Evolutionary conservation across 2,329 filamentous ascomycete species (phyloP), one percentile per base, ranked within the genome.

Genomic region (Fusarium cicatricum): DNA sequence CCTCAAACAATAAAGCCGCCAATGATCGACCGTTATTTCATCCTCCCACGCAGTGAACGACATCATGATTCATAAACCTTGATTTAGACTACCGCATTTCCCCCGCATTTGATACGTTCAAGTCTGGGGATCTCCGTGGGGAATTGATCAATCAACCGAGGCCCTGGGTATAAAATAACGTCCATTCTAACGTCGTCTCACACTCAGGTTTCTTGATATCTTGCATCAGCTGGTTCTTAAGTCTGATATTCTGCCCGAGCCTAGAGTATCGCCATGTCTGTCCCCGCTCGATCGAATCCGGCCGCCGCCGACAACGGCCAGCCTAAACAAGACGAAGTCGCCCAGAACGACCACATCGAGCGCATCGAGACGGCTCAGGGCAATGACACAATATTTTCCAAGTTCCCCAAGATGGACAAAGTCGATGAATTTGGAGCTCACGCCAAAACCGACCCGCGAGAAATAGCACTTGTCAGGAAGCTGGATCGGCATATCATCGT

Each of bases 361-460:
- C 38, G 58, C 10, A 37, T 48, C 21, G 60, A 64, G 14, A 62
- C 60, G 0, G 34, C 32, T 4, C 44, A 51, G 1, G 37, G 28
- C 6, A 41, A 64, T 49, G 60, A 64, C 19, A 39, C 43, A 3
- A 5, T 48, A 0, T 58, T 58, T 5, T 40, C 60, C 16, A 64
- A 64, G 21, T 64, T 58, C n/a, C 61, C 61, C 3, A 52, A 36
- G 23, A 64, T 58, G 49, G 43, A 65, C 2, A 65, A 65, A 8
- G 62, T 65, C 2, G 62, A 65, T 9, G 51, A 65, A 7, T 65
- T 65, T 36, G 62, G 62, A 3, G 62, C 62, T 1, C 62, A 65
- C 32, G 50, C 55, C 1, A 65, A 65, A 7, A 65, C 62, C 1
- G 62, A 65, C 33, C 62, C 59, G 4, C 47, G 49, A 40, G 62